Conservation (phyloP, 108 stramenopile species). For the Cyclotella cryptica region DNA sequence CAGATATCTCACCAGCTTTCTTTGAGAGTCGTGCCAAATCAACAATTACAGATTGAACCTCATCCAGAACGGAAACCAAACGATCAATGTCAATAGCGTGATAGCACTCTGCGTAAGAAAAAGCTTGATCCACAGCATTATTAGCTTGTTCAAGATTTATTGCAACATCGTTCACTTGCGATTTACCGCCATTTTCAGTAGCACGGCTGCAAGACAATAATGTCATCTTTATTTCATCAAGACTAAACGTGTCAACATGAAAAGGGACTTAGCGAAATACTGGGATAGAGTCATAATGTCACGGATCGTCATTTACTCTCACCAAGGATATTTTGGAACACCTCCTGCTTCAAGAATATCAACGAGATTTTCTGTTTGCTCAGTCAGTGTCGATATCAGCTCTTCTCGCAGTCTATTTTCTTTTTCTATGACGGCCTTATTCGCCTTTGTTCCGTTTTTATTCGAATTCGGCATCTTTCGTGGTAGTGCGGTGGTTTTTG, state of each 20-base stretch:
- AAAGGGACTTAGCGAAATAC: not conserved
- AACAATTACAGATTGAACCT: conserved; percentile 26
- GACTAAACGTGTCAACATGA: not conserved
- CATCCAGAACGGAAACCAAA: conserved; percentile 23
- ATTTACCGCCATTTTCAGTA: not conserved
- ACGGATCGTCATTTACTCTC: not conserved
- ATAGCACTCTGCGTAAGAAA: conserved; percentile 33
- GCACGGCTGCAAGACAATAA: not conserved
- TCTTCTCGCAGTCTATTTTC: conserved; percentile 18
- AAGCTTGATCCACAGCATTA: conserved; percentile 13
- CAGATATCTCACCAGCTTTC: conserved; percentile 18
- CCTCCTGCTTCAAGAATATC: conserved; percentile 25
- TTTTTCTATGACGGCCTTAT: conserved; percentile 12
- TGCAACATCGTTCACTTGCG: not conserved
- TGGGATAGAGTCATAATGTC: not conserved
- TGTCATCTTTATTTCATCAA: conserved; percentile 11
- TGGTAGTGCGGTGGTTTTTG: not conserved
- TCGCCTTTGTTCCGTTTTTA: not conserved
- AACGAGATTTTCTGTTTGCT: conserved; percentile 1
- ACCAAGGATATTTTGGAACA: conserved; percentile 27
- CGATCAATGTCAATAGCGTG: conserved; percentile 22
- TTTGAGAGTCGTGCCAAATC: conserved; percentile 18
- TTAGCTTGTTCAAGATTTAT: conserved; percentile 7
- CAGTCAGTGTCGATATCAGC: not conserved
- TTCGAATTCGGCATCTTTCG: not conserved